These are phyloP conservation scores for Penicillium italicum DNA, from an alignment of 2,329 filamentous ascomycete species.

Conservation along the genomic window DNA sequence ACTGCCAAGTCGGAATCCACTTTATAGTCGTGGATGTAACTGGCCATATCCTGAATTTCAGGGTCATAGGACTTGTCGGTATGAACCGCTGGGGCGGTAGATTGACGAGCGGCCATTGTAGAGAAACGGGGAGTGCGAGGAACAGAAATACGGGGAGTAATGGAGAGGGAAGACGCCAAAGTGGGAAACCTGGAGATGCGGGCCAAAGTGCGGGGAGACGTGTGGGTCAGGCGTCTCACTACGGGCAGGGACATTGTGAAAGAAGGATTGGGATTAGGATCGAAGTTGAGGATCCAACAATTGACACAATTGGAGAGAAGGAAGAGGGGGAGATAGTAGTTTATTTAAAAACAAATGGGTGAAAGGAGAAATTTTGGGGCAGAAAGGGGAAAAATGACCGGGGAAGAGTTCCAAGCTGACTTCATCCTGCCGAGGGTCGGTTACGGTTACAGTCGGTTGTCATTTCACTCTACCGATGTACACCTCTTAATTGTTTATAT, in stretches of 20 bases:
- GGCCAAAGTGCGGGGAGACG: constrained; percentile 43
- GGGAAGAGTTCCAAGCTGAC: constrained; percentile 17
- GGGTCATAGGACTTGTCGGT: constrained; percentile 67
- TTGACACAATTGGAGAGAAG: not conserved
- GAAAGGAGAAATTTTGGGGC: constrained; percentile 8
- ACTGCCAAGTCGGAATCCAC: constrained; percentile 91
- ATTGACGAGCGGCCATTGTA: constrained; percentile 42
- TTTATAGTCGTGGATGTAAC: constrained; percentile 88
- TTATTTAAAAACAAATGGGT: constrained; percentile 16
- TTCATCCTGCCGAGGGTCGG: constrained; percentile 27
- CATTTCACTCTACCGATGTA: not conserved
- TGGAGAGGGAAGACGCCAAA: constrained; percentile 23
- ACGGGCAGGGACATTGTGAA: constrained; percentile 42
- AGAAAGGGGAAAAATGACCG: constrained; percentile 8
- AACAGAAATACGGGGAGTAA: constrained; percentile 18
- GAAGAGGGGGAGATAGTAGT: not conserved
- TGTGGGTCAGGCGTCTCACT: constrained; percentile 42
- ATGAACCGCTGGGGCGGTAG: constrained; percentile 35
- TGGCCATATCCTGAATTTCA: constrained; percentile 92
- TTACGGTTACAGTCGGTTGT: constrained; percentile 27
- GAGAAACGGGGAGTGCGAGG: constrained; percentile 37
- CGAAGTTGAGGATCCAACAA: not conserved
- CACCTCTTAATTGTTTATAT: not conserved
- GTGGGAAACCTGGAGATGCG: constrained; percentile 39
- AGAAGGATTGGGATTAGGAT: constrained; percentile 32